Percentiles rank a stretch among this genome's conserved stretches.
Evolutionary conservation across 2,329 filamentous ascomycete species (phyloP).

Genomic region (Emergomyces africanus): DNA sequence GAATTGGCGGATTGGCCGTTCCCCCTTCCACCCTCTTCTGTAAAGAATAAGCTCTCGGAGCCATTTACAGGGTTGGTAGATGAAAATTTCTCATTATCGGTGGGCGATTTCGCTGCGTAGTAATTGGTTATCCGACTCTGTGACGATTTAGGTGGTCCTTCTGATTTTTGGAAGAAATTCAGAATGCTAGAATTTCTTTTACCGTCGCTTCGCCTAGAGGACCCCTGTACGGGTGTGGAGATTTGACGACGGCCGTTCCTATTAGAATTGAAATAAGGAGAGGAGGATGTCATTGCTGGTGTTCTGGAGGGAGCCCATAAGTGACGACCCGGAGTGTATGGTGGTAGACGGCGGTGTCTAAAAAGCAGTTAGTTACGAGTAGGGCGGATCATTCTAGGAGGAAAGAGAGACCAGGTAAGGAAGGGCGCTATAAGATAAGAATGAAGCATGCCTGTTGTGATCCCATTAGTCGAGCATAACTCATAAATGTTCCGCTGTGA

Average conservation of each 20-base stretch:
- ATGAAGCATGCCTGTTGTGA: too few species aligned
- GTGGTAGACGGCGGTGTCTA: too few species aligned
- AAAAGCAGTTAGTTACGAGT: too few species aligned
- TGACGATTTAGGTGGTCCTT: conserved; percentile 32
- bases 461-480: too few species aligned
- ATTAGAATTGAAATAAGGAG: neutral
- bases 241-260: neutral
- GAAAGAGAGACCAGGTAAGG: too few species aligned
- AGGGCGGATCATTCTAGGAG: too few species aligned
- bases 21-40: conserved; percentile 15
- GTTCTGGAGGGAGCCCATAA: neutral
- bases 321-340: neutral
- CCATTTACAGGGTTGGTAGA: conserved; percentile 2
- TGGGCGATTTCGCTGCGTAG: conserved; percentile 20
- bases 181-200: conserved; percentile 51
- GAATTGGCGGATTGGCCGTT: neutral
- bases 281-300: neutral
- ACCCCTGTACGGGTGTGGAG: neutral
- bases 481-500: too few species aligned
- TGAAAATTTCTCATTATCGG: conserved; percentile 12
- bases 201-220: neutral
- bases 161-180: conserved; percentile 61
- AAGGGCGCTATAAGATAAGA: too few species aligned
- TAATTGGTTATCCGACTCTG: conserved; percentile 44
- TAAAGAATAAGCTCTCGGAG: conserved; percentile 23